Evolutionary conservation across 306 rosid genomes (phyloP), one percentile per base, ranked within the genome.

Genomic region (Macrotyloma uniflorum): DNA sequence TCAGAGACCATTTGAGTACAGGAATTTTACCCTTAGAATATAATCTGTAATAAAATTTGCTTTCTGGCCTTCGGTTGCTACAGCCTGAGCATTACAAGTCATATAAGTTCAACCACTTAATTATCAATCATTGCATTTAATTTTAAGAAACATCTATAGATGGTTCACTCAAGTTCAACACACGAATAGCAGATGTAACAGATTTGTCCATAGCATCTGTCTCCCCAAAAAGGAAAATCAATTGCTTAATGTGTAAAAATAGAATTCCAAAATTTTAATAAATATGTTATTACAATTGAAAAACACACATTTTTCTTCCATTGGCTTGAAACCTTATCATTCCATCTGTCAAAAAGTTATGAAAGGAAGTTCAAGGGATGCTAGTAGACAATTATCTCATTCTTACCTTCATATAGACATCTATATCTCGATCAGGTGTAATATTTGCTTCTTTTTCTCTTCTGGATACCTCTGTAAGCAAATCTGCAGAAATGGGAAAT

Each of bases 371-470:
- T 36, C 24, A 36, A 36, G n/a, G 0, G 54, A 32, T 18, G 49
- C 66, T 26, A 26, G 16, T 3, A 36, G 30, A 19, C 20, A 20
- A 20, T 15, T 19, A 16, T 22, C 28, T 54, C 7, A 24, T 4
- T 45, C 68, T 68, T 67, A 86, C 96, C 92, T 91, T 91, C 93
- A 89, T 91, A 59, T 77, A 85, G 75, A 88, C 85, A 83, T 89
- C 93, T 9, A 91, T 20, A 78, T 91, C 91, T 51, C 86, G 86
- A 68, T 91, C 90, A 54, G 92, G 93, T 40, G 36, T 88, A 26
- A 89, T 91, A 77, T 86, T 86, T 53, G 86, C 87, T 45, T 80
- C 84, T 47, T 85, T 89, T 67, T 91, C 97, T 79, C 90, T 88
- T 85, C 92, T 89, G 5, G 83, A 85, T 80, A 91, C 53, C 75